Percentiles rank a stretch among this genome's conserved stretches.
Conservation (phyloP, 352 stramenopile species). For the Phytophthora colocasiae region DNA sequence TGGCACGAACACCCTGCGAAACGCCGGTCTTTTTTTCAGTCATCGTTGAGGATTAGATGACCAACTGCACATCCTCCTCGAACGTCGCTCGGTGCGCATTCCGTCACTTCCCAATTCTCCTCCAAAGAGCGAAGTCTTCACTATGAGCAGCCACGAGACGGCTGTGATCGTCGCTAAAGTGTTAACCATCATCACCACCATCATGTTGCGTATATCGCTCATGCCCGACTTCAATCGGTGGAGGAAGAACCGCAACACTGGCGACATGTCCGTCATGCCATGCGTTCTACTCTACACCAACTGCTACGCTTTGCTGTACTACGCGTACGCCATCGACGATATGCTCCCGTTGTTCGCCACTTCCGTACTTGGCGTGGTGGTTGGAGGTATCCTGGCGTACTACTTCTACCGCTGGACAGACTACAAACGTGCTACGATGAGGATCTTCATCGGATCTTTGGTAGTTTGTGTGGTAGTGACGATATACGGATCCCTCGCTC, state of each 20-base stretch:
- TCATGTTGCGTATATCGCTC: conserved; percentile 38
- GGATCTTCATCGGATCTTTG: conserved; percentile 33
- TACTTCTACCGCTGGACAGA: conserved; percentile 51
- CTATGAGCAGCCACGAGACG: conserved; percentile 26
- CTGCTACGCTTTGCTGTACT: conserved; percentile 43
- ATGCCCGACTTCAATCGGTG: conserved; percentile 47
- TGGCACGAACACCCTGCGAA: conserved; percentile 28
- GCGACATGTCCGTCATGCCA: conserved; percentile 44
- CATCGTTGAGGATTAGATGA: conserved; percentile 27
- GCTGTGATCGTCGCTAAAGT: conserved; percentile 31
- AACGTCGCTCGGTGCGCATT: neutral
- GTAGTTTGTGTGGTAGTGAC: conserved; percentile 32
- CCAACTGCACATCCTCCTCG: conserved; percentile 26
- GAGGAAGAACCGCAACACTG: conserved; percentile 35
- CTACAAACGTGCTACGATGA: conserved; percentile 33
- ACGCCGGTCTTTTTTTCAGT: conserved; percentile 3
- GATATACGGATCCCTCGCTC: conserved; percentile 39
- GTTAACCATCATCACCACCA: conserved; percentile 36
- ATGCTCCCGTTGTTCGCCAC: conserved; percentile 58
- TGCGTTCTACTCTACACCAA: conserved; percentile 39
- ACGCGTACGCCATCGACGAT: conserved; percentile 53
- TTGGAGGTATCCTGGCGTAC: conserved; percentile 43
- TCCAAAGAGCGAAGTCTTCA: neutral
- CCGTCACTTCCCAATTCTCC: conserved; percentile 20
- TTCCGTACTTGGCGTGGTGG: conserved; percentile 42